Conservation (phyloP, 306 rosid species). For the Inga laurina region DNA sequence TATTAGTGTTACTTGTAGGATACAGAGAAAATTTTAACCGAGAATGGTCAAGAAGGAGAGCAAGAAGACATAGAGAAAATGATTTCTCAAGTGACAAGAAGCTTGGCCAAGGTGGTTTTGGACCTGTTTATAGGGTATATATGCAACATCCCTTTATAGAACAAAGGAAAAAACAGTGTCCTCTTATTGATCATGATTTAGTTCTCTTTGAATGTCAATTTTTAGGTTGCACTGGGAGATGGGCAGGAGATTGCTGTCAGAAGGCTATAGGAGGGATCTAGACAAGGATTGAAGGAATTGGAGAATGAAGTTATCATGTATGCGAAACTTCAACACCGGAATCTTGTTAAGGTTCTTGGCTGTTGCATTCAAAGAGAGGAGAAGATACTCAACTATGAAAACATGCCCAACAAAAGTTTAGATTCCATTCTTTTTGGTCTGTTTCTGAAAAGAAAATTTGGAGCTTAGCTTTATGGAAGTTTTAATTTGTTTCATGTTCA, state of each 20-base stretch:
- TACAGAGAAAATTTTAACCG: background rate
- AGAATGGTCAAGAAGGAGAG: background rate
- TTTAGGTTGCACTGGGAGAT: conserved; percentile 41
- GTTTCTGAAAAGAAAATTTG: background rate
- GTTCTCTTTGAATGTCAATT: background rate
- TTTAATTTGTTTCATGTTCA: background rate
- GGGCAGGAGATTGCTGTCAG: conserved; percentile 52
- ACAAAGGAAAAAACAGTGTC: background rate
- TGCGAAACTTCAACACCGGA: conserved; percentile 49
- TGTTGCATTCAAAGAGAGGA: conserved; percentile 41
- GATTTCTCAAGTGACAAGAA: conserved; percentile 41
- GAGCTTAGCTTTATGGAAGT: background rate
- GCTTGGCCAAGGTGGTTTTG: conserved; percentile 43
- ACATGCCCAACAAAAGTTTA: conserved; percentile 42
- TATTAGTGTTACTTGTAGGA: background rate
- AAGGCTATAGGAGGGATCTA: conserved; percentile 33
- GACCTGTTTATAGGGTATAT: conserved; percentile 11
- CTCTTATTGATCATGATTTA: background rate
- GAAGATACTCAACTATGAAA: conserved; percentile 25
- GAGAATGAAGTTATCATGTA: conserved; percentile 44
- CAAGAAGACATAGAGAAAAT: conserved; percentile 43
- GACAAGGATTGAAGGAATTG: conserved; percentile 42
- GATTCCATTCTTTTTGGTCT: conserved; percentile 43
- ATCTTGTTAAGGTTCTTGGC: conserved; percentile 50
- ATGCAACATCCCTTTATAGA: background rate